Evolutionary conservation across 1,284 basidiomycete genomes (phyloP).

Genomic region (Ceratobasidium sp.): DNA sequence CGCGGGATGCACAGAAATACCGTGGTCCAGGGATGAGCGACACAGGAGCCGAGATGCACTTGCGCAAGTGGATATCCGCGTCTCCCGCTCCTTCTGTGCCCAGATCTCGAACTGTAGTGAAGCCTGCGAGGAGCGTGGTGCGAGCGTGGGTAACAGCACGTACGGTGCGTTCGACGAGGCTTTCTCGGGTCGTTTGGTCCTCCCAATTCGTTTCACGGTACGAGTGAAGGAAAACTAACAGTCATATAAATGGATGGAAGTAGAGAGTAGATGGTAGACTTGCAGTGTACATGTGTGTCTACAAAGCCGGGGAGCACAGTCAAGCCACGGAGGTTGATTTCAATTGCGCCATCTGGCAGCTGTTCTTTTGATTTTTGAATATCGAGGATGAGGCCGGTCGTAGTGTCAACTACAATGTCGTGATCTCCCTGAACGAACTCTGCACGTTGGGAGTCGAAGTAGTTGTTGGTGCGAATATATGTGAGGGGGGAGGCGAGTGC

Average conservation of each 20-base stretch:
- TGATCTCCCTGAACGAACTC: conserved; percentile 28
- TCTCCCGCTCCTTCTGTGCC: conserved; percentile 74
- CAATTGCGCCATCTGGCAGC: conserved; percentile 38
- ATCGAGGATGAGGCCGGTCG: conserved; percentile 28
- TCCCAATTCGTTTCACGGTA: conserved; percentile 70
- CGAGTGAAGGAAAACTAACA: conserved; percentile 69
- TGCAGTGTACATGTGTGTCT: conserved; percentile 74
- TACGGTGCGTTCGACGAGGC: conserved; percentile 64
- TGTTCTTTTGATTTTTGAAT: not conserved
- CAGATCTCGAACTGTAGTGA: conserved; percentile 73
- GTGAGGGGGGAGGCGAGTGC: not conserved
- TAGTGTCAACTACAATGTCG: conserved; percentile 20
- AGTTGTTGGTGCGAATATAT: conserved; percentile 27
- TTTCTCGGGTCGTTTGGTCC: conserved; percentile 71
- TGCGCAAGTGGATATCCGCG: conserved; percentile 69
- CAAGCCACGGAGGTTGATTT: conserved; percentile 63
- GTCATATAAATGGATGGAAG: not conserved
- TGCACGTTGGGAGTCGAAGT: conserved; percentile 27
- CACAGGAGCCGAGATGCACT: conserved; percentile 65
- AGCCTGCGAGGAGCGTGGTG: conserved; percentile 70
- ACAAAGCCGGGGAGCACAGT: conserved; percentile 72
- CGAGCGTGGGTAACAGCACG: conserved; percentile 71
- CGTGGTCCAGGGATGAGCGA: conserved; percentile 69
- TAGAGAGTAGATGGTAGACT: conserved; percentile 51
- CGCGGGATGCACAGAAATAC: conserved; percentile 70